phyloP scores from a whole-genome alignment of 805 yeast genomes.

The Candida bentonensis region DNA sequence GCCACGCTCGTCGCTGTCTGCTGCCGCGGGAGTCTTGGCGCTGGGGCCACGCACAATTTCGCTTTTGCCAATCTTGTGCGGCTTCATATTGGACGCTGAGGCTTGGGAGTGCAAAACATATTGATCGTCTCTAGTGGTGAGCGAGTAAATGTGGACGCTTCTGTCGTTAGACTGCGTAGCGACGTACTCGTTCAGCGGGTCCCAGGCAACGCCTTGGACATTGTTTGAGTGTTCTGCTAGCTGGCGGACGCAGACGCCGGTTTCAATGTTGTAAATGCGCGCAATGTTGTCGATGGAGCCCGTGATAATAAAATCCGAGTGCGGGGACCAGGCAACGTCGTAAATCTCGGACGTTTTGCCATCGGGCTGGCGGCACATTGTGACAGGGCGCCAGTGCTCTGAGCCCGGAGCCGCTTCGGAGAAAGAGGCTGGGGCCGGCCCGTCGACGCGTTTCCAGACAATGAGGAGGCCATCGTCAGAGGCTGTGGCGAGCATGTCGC shows the following conservation, averaged over 20 bases:
- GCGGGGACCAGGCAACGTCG: conserved; percentile 90
- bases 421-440: conserved; percentile 31
- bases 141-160: conserved; percentile 54
- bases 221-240: conserved; percentile 71
- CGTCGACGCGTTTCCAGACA: conserved; percentile 24
- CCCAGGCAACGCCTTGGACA: conserved; percentile 96
- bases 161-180: conserved; percentile 89
- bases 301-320: conserved; percentile 56
- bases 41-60: background rate
- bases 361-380: conserved; percentile 27
- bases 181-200: conserved; percentile 62
- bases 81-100: background rate
- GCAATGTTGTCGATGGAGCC: conserved; percentile 87
- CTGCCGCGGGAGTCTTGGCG: background rate
- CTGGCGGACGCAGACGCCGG: conserved; percentile 44
- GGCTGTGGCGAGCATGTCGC: conserved; percentile 60
- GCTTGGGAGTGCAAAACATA: conserved; percentile 9
- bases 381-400: conserved; percentile 58
- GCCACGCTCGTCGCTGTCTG: background rate
- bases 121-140: conserved; percentile 22
- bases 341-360: conserved; percentile 61
- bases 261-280: conserved; percentile 45
- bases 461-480: conserved; percentile 90
- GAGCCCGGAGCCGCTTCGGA: conserved; percentile 18
- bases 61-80: background rate